phyloP scores from a whole-genome alignment of 2,329 filamentous ascomycete species.

The Paraphaeosphaeria sporulosa region DNA sequence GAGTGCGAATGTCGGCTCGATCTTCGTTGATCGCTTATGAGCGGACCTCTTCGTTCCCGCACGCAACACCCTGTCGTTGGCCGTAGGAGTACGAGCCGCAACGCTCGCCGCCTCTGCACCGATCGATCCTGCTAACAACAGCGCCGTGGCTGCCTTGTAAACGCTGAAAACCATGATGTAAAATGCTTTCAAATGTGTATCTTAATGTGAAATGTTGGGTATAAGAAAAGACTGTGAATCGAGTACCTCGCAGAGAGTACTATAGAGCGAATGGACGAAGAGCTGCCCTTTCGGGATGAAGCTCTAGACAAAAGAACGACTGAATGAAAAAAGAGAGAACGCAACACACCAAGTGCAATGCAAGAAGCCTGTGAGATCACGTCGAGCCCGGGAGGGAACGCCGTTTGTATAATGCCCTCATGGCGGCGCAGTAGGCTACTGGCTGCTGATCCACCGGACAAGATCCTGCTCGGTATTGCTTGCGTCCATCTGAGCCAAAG shows the following conservation, averaged over 20 bases:
- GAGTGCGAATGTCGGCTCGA: constrained; percentile 35
- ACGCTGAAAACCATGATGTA: constrained; percentile 13
- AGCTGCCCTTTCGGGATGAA: constrained; percentile 11
- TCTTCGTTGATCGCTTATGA: constrained; percentile 34
- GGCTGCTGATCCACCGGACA: constrained; percentile 10
- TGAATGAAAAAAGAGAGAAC: constrained; percentile 12
- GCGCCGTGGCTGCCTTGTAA: constrained; percentile 22
- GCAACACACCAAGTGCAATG: constrained; percentile 13
- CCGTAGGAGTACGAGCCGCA: constrained; percentile 3
- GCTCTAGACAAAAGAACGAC: constrained; percentile 8
- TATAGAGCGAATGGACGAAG: constrained; percentile 10
- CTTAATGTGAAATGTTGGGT: background rate
- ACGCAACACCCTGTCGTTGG: constrained; percentile 35
- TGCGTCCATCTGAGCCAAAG: constrained; percentile 4
- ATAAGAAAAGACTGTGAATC: constrained; percentile 8
- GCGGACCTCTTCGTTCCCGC: constrained; percentile 42
- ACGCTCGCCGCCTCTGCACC: constrained; percentile 20
- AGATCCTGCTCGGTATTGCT: constrained; percentile 11
- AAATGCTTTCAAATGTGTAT: background rate
- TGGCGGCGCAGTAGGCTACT: constrained; percentile 12
- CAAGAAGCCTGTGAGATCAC: constrained; percentile 10
- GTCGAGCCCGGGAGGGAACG: constrained; percentile 1
- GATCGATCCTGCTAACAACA: constrained; percentile 26
- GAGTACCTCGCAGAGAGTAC: constrained; percentile 14
- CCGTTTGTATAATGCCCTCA: constrained; percentile 12